Percentiles rank a stretch among this genome's conserved stretches.
These are phyloP conservation scores for cucumber (Cucumis sativus) DNA, from an alignment of 306 rosid genomes.

Conservation along the genomic window DNA sequence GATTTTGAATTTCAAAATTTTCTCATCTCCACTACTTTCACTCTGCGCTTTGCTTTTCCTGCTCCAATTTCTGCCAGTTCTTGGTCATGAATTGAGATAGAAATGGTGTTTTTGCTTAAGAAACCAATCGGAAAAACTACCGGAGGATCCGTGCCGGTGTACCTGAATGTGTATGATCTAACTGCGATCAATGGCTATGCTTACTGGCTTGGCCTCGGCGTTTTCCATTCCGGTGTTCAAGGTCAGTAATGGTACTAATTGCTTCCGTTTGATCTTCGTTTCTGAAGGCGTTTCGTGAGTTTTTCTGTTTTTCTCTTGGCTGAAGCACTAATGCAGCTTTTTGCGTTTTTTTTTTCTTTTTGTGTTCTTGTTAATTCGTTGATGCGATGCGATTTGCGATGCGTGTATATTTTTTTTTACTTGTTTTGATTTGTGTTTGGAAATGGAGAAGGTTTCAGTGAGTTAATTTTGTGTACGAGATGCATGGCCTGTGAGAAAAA, in stretches of 20 bases:
- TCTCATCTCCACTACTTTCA: background rate
- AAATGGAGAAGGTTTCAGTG: conserved; percentile 1
- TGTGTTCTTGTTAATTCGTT: background rate
- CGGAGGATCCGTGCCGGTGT: conserved; percentile 71
- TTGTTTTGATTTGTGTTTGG: background rate
- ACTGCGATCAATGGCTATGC: conserved; percentile 82
- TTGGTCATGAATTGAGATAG: background rate
- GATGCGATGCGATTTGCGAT: background rate
- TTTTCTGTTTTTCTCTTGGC: background rate
- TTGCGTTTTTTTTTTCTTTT: background rate
- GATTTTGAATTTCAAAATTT: background rate
- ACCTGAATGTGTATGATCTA: conserved; percentile 87
- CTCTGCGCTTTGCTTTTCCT: background rate
- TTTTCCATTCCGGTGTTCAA: conserved; percentile 86
- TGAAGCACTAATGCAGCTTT: background rate
- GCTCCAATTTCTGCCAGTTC: background rate
- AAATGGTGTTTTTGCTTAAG: conserved; percentile 33
- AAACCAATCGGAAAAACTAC: conserved; percentile 27
- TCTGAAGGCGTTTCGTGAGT: background rate
- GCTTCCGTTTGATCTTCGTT: background rate
- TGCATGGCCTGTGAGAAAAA: background rate
- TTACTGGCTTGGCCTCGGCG: conserved; percentile 95
- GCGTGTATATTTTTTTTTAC: background rate
- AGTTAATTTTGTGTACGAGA: background rate
- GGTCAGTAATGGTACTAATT: conserved; percentile 27